Evolutionary conservation across 2,329 filamentous ascomycete species (phyloP).

Genomic region (Pestalotiopsis fici): DNA sequence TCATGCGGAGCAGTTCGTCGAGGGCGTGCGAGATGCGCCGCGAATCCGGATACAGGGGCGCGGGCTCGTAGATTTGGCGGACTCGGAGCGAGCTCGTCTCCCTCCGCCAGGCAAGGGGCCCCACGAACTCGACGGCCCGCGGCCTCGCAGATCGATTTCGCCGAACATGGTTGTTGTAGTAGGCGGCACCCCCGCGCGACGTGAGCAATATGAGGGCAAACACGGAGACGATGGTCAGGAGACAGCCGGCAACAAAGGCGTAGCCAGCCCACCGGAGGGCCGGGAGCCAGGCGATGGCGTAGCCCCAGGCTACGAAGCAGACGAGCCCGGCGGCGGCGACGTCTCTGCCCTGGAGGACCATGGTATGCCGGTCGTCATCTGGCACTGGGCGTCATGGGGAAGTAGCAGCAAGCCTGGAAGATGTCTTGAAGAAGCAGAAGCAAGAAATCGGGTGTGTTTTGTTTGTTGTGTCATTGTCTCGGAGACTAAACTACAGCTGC

Average conservation of each 20-base stretch:
- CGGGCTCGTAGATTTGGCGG: conserved; percentile 66
- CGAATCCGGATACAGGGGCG: conserved; percentile 74
- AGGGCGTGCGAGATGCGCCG: conserved; percentile 77
- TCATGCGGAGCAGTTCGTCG: conserved; percentile 74
- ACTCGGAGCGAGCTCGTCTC: conserved; percentile 69
- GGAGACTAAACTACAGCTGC: neutral
- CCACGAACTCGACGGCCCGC: conserved; percentile 60
- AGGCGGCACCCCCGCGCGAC: conserved; percentile 47
- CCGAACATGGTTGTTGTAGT: conserved; percentile 34
- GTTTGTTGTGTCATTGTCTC: neutral
- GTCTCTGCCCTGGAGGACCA: conserved; percentile 76
- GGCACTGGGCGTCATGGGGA: neutral
- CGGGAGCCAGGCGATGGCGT: conserved; percentile 80
- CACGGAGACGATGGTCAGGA: conserved; percentile 56
- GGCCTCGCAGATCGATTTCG: conserved; percentile 38
- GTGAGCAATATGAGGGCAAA: conserved; percentile 63
- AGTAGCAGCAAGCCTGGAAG: neutral
- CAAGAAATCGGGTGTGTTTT: neutral
- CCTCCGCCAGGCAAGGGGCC: conserved; percentile 64
- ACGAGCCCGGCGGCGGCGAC: conserved; percentile 67
- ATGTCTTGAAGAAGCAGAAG: neutral
- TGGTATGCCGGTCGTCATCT: conserved; percentile 33
- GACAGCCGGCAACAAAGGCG: conserved; percentile 73
- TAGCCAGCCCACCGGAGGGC: conserved; percentile 82
- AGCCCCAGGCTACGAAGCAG: conserved; percentile 85